A percentile compares a stretch with the other conserved stretches of the same genome.
phyloP scores from a whole-genome alignment of 352 stramenopile genomes.

The Globisporangium carolinianum region DNA sequence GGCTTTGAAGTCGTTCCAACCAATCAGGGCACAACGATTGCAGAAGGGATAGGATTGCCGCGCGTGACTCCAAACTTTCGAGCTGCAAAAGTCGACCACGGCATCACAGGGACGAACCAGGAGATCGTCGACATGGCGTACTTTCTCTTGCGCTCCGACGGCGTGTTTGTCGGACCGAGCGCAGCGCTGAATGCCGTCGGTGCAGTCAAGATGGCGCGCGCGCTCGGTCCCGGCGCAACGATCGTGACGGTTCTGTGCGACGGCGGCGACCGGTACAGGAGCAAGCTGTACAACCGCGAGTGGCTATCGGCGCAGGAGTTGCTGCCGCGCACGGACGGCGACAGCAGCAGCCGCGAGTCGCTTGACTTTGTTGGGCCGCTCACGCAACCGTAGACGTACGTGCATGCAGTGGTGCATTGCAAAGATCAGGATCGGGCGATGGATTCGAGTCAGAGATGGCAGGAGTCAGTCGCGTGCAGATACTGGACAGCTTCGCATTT shows the following conservation, averaged over 20 bases:
- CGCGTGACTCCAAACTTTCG: constrained; percentile 92
- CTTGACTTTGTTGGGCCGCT: constrained; percentile 31
- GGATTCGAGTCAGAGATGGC: no score
- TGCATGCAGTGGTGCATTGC: no score
- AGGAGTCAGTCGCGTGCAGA: no score
- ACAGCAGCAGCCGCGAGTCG: constrained; percentile 8
- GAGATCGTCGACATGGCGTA: constrained; percentile 94
- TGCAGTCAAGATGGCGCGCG: constrained; percentile 73
- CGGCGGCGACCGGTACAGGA: constrained; percentile 69
- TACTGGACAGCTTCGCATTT: no score
- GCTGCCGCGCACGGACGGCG: constrained; percentile 16
- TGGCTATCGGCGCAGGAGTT: constrained; percentile 65
- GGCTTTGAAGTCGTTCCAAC: constrained; percentile 87
- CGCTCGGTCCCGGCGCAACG: constrained; percentile 56
- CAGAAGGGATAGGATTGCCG: constrained; percentile 91
- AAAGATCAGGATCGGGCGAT: no score
- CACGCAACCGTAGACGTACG: constrained; percentile 5
- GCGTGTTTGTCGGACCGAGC: constrained; percentile 89
- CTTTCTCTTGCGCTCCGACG: constrained; percentile 85
- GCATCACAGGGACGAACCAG: constrained; percentile 88
- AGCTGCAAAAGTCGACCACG: constrained; percentile 84
- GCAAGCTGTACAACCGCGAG: constrained; percentile 74
- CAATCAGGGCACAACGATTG: constrained; percentile 82
- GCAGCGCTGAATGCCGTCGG: constrained; percentile 73
- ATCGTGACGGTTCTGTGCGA: constrained; percentile 83